phyloP scores from a whole-genome alignment of 1,284 basidiomycete genomes.

The Puccinia coronata region DNA sequence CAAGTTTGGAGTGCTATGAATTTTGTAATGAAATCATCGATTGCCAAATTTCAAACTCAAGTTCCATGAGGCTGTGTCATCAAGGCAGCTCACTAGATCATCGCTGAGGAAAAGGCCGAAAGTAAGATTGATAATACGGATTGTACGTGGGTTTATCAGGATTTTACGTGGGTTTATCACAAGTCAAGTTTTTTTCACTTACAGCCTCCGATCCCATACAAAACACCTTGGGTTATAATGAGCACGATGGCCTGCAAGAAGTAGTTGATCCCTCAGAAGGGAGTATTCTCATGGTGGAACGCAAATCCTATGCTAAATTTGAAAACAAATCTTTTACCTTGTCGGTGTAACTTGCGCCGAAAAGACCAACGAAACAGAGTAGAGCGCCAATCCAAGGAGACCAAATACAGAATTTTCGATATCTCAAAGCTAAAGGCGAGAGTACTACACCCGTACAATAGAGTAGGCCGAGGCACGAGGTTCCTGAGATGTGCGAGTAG shows the following conservation, averaged over 20 bases:
- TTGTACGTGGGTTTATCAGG: no score
- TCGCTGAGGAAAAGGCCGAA: slow-evolving; percentile 4
- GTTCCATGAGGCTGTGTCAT: background rate
- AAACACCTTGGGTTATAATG: slow-evolving; percentile 32
- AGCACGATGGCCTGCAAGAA: background rate
- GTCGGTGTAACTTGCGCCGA: slow-evolving; percentile 22
- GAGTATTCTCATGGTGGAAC: background rate
- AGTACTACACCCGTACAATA: slow-evolving; percentile 21
- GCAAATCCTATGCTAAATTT: background rate
- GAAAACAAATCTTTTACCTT: slow-evolving; percentile 11
- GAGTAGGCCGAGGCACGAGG: slow-evolving; percentile 26
- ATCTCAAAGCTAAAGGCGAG: slow-evolving; percentile 7
- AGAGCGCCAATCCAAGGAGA: slow-evolving; percentile 21
- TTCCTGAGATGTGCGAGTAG: slow-evolving; percentile 11
- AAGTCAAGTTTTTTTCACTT: background rate
- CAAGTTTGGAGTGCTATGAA: slow-evolving; percentile 17
- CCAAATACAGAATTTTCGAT: slow-evolving; percentile 24
- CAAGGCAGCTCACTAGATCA: slow-evolving; percentile 25
- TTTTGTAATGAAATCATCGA: background rate
- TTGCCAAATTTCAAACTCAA: background rate
- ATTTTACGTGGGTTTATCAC: background rate
- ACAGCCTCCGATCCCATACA: slow-evolving; percentile 43
- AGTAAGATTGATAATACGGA: background rate
- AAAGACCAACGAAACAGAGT: slow-evolving; percentile 24
- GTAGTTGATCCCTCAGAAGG: background rate